phyloP scores from a whole-genome alignment of 352 stramenopile species.

The Phytophthora ohioensis region DNA sequence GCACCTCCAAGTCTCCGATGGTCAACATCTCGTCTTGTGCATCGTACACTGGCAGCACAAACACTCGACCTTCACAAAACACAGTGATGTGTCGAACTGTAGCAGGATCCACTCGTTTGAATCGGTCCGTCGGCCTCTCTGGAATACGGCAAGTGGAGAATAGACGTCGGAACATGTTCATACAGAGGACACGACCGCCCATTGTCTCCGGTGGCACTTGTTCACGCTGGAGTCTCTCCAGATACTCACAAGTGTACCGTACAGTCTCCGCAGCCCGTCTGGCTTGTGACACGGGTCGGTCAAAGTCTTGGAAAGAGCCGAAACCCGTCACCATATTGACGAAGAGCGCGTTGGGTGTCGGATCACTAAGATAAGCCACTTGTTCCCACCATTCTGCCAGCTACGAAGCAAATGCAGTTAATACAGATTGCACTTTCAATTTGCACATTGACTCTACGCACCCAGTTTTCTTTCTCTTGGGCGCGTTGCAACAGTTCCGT shows the following conservation, averaged over 20 bases:
- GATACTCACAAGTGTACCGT: constrained; percentile 85
- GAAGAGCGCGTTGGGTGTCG: constrained; percentile 89
- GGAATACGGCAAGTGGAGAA: constrained; percentile 95
- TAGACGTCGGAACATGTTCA: constrained; percentile 86
- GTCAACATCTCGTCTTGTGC: constrained; percentile 54
- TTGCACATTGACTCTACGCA: constrained; percentile 21
- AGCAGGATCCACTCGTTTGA: constrained; percentile 49
- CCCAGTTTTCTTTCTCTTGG: constrained; percentile 62
- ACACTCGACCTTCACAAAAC: constrained; percentile 63
- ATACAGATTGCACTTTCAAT: too few species aligned
- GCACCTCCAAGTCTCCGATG: constrained; percentile 70
- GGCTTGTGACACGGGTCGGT: constrained; percentile 63
- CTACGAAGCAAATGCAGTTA: constrained; percentile 33
- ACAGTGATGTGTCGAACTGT: constrained; percentile 58
- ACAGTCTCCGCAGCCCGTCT: constrained; percentile 70
- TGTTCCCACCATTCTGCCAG: constrained; percentile 95
- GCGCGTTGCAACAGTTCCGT: constrained; percentile 58
- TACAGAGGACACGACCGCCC: constrained; percentile 89
- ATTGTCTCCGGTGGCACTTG: constrained; percentile 88
- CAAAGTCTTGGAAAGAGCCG: constrained; percentile 92
- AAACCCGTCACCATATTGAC: constrained; percentile 97
- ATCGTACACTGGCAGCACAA: constrained; percentile 61
- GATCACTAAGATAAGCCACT: constrained; percentile 77
- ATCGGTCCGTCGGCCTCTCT: constrained; percentile 50
- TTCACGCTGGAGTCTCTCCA: constrained; percentile 87